Conservation (phyloP, 2,329 filamentous ascomycete genomes). For the Talaromyces sp. region DNA sequence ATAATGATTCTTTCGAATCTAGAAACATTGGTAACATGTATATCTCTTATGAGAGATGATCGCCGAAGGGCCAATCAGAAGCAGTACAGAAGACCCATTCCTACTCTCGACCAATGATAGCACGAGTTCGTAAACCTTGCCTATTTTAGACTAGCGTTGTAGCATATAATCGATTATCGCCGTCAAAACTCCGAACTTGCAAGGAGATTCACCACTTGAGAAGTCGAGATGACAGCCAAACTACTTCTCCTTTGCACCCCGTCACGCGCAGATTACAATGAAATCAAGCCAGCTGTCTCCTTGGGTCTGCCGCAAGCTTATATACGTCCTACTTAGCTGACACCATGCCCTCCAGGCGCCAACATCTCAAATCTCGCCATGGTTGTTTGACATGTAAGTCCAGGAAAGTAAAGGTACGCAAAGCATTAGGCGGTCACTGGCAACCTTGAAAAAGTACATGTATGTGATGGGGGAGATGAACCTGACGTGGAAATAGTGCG, state of each 20-base stretch:
- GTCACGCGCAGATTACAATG: neutral
- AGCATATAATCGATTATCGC: neutral
- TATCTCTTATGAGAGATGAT: too few relatives aligned
- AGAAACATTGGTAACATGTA: neutral
- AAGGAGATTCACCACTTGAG: too few relatives aligned
- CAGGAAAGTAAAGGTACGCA: conserved; percentile 13
- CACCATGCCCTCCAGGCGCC: conserved; percentile 14
- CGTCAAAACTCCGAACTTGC: too few relatives aligned
- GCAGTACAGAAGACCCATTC: neutral
- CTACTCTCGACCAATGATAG: neutral
- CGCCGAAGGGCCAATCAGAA: neutral
- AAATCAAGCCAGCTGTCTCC: neutral
- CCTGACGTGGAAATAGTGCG: neutral
- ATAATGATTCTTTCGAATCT: neutral
- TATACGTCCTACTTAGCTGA: neutral
- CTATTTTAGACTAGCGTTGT: neutral
- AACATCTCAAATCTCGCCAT: conserved; percentile 14
- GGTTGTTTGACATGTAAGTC: conserved; percentile 11
- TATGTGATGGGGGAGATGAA: neutral
- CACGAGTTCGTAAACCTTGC: neutral
- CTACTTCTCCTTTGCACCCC: too few relatives aligned
- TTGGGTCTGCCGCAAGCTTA: neutral
- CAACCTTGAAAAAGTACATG: neutral
- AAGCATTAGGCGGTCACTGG: neutral
- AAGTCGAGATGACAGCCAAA: too few relatives aligned